Percentiles rank a stretch among this genome's conserved stretches.
Evolutionary conservation across 768 basidiomycete genomes (phyloP).

Genomic region (Rhizopogon vesiculosus): DNA sequence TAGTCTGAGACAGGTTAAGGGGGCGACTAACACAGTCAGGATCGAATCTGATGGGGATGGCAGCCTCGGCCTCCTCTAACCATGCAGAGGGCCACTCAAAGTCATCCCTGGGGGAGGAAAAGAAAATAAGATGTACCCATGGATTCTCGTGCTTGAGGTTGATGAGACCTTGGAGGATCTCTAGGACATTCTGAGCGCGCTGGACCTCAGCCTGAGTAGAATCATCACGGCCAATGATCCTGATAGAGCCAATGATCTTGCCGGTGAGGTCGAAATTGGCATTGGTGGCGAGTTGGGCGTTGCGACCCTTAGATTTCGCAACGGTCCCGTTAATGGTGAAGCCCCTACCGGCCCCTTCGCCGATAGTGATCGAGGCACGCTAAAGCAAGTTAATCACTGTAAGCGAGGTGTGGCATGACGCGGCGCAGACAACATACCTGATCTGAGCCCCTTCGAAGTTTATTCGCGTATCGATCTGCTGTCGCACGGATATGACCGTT

Average conservation of each 20-base stretch:
- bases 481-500: constrained; percentile 13
- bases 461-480: constrained; percentile 25
- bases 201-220: constrained; percentile 56
- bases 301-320: constrained; percentile 5
- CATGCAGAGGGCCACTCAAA: constrained; percentile 35
- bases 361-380: constrained; percentile 19
- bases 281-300: constrained; percentile 17
- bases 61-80: constrained; percentile 11
- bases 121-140: constrained; percentile 34
- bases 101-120: constrained; percentile 16
- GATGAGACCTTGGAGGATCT: constrained; percentile 29
- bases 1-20: constrained; percentile 35
- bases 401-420: not conserved
- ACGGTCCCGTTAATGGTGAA: constrained; percentile 20
- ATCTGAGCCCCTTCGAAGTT: constrained; percentile 24
- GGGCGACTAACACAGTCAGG: constrained; percentile 16
- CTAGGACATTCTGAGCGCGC: constrained; percentile 26
- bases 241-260: constrained; percentile 31
- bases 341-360: constrained; percentile 9
- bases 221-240: constrained; percentile 48
- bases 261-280: constrained; percentile 23
- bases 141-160: constrained; percentile 26
- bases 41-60: constrained; percentile 14
- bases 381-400: not conserved
- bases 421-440: constrained; percentile 28